These are phyloP conservation scores for Ceratocystis colombiana DNA, from an alignment of 2,329 filamentous ascomycete species.

Conservation along the genomic window DNA sequence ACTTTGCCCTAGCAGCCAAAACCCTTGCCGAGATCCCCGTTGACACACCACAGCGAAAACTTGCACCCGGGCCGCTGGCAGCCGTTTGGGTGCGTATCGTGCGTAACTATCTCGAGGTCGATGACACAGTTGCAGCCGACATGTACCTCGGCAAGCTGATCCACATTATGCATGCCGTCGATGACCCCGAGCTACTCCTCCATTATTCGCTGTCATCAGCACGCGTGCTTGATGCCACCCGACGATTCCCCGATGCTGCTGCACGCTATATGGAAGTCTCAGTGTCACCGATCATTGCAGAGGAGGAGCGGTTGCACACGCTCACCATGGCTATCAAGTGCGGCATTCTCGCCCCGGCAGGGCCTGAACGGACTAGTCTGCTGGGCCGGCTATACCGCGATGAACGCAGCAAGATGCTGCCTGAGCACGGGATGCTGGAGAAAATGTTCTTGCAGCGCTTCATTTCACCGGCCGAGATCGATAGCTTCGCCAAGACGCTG, in stretches of 20 bases:
- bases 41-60: constrained; percentile 75
- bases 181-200: constrained; percentile 62
- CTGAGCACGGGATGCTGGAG: constrained; percentile 80
- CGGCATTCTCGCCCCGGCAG: constrained; percentile 83
- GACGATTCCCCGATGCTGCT: constrained; percentile 79
- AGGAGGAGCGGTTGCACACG: constrained; percentile 74
- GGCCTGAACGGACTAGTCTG: constrained; percentile 68
- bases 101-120: constrained; percentile 85
- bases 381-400: constrained; percentile 87
- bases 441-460: constrained; percentile 95
- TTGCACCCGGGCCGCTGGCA: constrained; percentile 73
- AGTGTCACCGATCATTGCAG: constrained; percentile 65
- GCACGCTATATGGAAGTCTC: constrained; percentile 82
- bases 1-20: constrained; percentile 66
- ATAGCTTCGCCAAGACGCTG: constrained; percentile 70
- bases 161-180: constrained; percentile 72
- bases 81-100: constrained; percentile 88
- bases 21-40: constrained; percentile 74
- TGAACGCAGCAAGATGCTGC: constrained; percentile 63
- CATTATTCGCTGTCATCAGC: constrained; percentile 89
- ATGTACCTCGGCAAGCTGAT: constrained; percentile 90
- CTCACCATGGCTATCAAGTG: constrained; percentile 83
- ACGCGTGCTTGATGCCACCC: constrained; percentile 81
- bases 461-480: constrained; percentile 69
- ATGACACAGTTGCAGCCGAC: constrained; percentile 77